Percentiles rank a stretch among this genome's conserved stretches.
phyloP scores from a whole-genome alignment of 164 flowering plant species.

The Nymphaea thermarum region DNA sequence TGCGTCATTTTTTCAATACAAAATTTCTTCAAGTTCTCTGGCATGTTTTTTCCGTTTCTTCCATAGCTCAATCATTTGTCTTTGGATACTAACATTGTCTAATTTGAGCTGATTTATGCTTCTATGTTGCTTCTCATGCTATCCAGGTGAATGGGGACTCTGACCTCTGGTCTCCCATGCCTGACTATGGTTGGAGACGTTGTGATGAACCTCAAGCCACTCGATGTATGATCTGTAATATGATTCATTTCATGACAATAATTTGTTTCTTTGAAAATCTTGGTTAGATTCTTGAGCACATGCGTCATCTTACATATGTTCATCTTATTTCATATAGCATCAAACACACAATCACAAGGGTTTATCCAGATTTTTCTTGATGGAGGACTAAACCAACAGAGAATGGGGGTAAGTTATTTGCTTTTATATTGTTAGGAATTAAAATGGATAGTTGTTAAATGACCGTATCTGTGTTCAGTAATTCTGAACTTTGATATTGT shows the following conservation, averaged over 20 bases:
- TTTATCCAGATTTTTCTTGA: constrained; percentile 91
- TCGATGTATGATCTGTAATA: constrained; percentile 34
- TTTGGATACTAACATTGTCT: not conserved
- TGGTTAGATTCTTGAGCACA: not conserved
- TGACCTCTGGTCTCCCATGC: constrained; percentile 74
- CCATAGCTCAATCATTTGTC: not conserved
- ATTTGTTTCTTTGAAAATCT: not conserved
- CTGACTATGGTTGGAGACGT: constrained; percentile 63
- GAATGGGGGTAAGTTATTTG: constrained; percentile 80
- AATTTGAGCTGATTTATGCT: not conserved
- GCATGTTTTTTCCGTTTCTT: not conserved
- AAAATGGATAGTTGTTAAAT: too few relatives aligned
- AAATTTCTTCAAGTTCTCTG: not conserved
- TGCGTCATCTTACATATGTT: not conserved
- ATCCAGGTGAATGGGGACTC: constrained; percentile 40
- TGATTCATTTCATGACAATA: not conserved
- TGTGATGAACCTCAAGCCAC: constrained; percentile 24
- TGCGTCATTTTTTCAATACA: not conserved
- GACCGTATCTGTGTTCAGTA: too few relatives aligned
- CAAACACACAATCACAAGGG: constrained; percentile 49
- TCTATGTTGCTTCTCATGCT: not conserved
- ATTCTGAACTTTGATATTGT: too few relatives aligned
- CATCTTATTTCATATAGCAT: not conserved
- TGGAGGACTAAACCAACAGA: constrained; percentile 96
- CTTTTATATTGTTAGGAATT: not conserved